Base-by-base conservation (phyloP, 2,329 filamentous ascomycete species). In the Alternaria burnsii region DNA sequence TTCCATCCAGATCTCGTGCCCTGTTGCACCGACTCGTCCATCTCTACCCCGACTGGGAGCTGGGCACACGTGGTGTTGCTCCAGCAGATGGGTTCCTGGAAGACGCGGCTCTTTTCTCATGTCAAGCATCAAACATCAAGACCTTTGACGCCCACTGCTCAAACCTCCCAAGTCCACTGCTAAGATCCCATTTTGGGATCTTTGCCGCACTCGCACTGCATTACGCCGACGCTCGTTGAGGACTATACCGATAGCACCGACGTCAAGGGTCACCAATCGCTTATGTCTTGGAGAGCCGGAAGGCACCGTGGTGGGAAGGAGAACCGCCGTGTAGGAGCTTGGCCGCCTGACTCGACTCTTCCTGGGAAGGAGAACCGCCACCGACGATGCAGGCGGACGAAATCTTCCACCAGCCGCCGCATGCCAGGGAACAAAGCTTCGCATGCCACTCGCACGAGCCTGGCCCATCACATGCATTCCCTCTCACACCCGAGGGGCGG, bases 351-450 rank as follows among this genome's bases (percentile, higher is more conserved):
- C 41, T 59, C 40, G 28, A 18, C 50, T 44, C 53, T 32, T 11
- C 34, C 44, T 50, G 28, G 43, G 46, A 53, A 56, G 50, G 58
- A 55, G 52, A 58, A 24, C 56, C 62, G 65, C 69, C 63, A 68
- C 58, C 46, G 55, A 61, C 51, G 43, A 50, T 24, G 48, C 50
- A 28, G 38, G 34, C 62, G 68, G 63, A 61, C 41, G 32, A 70
- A 70, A 66, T 63, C 44, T 66, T 71, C 70, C 68, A 71, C 70
- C 70, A 72, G 65, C 63, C 61, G 59, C 55, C 56, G 52, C 22
- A 22, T 43, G 36, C 48, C 62, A 42, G 54, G 56, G 61, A 52
- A 14, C 46, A 24, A 59, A 59, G 44, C 58, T 65, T 71, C 66
- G 65, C 61, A 55, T 59, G 52, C 43, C 55, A 52, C 60, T 68